A percentile compares a stretch with the other conserved stretches of the same genome.
Conservation (phyloP, 1,284 basidiomycete species). For the Ustanciosporium gigantosporum region DNA sequence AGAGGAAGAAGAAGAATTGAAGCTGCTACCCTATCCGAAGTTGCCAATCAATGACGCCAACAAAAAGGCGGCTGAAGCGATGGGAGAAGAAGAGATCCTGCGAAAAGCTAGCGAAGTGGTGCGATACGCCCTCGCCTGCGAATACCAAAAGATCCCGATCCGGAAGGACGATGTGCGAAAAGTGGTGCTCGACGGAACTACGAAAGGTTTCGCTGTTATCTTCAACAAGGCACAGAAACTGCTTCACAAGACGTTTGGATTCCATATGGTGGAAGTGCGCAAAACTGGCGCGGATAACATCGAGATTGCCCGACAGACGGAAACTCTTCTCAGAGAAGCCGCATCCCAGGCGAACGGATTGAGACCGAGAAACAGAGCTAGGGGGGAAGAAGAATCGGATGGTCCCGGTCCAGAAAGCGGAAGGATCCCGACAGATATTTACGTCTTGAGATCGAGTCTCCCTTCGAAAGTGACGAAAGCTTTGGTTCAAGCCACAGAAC, state of each 20-base stretch:
- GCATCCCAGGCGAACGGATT: slow-evolving; percentile 20
- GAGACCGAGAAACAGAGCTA: slow-evolving; percentile 6
- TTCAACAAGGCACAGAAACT: slow-evolving; percentile 48
- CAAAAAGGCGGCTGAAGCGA: slow-evolving; percentile 11
- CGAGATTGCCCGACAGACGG: slow-evolving; percentile 19
- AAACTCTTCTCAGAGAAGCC: slow-evolving; percentile 16
- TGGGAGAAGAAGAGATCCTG: slow-evolving; percentile 26
- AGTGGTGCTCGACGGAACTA: slow-evolving; percentile 20
- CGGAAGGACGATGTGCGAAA: slow-evolving; percentile 33
- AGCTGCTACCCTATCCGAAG: slow-evolving; percentile 1
- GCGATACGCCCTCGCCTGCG: slow-evolving; percentile 42
- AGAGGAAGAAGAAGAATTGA: slow-evolving; percentile 6
- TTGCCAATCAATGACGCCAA: slow-evolving; percentile 15
- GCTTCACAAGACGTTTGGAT: slow-evolving; percentile 38
- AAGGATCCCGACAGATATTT: slow-evolving; percentile 6
- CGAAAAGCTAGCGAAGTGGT: slow-evolving; percentile 43
- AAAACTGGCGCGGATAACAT: slow-evolving; percentile 42
- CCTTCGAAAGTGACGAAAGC: slow-evolving; percentile 1
- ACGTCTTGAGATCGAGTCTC: slow-evolving; percentile 19
- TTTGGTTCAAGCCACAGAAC: slow-evolving; percentile 6
- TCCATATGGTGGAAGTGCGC: slow-evolving; percentile 46
- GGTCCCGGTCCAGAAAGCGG: slow-evolving; percentile 4
- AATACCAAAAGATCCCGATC: slow-evolving; percentile 29
- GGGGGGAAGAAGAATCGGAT: slow-evolving; percentile 1
- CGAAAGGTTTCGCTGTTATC: slow-evolving; percentile 31